Conservation (phyloP, 1,139 yeast species). For the Groenewaldozyma sp. region DNA sequence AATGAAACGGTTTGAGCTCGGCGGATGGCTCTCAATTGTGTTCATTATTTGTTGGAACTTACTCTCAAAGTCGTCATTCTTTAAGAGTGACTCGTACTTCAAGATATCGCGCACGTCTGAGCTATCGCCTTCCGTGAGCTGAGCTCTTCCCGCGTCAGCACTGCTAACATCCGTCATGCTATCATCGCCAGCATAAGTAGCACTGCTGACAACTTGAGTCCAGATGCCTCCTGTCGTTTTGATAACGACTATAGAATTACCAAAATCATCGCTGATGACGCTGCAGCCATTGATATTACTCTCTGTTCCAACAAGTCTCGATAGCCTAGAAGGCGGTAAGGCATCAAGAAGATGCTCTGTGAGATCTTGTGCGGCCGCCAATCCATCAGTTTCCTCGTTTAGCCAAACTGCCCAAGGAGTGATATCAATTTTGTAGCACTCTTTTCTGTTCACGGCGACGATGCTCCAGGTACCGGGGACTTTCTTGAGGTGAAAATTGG, state of each 20-base stretch:
- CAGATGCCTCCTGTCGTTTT: slow-evolving; percentile 5
- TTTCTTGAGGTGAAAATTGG: background rate
- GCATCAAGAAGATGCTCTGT: background rate
- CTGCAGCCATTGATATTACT: slow-evolving; percentile 6
- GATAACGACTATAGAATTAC: slow-evolving; percentile 4
- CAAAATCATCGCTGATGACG: slow-evolving; percentile 6
- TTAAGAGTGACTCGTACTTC: slow-evolving; percentile 7
- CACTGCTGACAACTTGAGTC: slow-evolving; percentile 5
- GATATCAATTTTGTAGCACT: slow-evolving; percentile 15
- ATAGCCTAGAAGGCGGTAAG: background rate
- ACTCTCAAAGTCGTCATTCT: slow-evolving; percentile 8
- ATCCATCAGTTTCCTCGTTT: slow-evolving; percentile 21
- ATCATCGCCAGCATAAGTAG: background rate
- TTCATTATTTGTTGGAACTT: slow-evolving; percentile 5
- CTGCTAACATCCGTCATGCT: background rate
- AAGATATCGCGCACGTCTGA: background rate
- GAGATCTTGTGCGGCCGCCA: background rate
- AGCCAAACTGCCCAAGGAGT: slow-evolving; percentile 19
- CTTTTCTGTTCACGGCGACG: slow-evolving; percentile 3
- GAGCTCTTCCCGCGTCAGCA: too few species aligned
- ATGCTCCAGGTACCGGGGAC: background rate
- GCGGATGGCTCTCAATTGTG: background rate
- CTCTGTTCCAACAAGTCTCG: background rate
- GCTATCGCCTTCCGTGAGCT: background rate
- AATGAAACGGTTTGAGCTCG: background rate